These are phyloP conservation scores for Paulownia fortunei DNA, from an alignment of 257 asterid species.

Conservation along the genomic window DNA sequence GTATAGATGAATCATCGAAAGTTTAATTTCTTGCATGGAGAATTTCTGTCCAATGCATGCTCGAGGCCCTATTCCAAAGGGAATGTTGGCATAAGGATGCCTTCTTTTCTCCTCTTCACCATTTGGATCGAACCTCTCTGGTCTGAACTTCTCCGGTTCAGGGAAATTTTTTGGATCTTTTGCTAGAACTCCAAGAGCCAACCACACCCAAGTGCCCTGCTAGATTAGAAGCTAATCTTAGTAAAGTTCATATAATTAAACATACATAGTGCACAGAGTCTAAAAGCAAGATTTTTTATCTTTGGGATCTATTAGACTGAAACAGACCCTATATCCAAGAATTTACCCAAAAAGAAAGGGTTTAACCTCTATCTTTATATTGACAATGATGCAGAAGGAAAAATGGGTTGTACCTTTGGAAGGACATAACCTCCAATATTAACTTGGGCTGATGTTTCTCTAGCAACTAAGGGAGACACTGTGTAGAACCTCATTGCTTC, in stretches of 20 bases:
- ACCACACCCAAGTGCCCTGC: constrained; percentile 99
- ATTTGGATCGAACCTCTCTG: constrained; percentile 91
- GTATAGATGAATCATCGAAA: constrained; percentile 75
- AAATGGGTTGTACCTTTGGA: constrained; percentile 65
- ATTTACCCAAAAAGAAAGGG: no score
- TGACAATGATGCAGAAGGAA: not conserved
- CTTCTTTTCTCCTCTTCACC: constrained; percentile 86
- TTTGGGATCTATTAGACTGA: not conserved
- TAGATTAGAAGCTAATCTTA: constrained; percentile 10
- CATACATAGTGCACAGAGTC: no score
- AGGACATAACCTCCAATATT: constrained; percentile 84
- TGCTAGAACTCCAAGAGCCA: constrained; percentile 90
- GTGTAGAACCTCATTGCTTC: constrained; percentile 92
- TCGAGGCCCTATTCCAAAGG: constrained; percentile 96
- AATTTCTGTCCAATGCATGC: constrained; percentile 92
- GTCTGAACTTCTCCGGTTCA: constrained; percentile 85
- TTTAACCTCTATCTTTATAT: not conserved
- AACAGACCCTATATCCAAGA: no score
- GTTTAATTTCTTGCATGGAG: constrained; percentile 85
- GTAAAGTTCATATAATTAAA: no score
- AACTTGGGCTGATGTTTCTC: constrained; percentile 83
- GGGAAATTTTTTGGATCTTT: constrained; percentile 87
- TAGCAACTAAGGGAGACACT: constrained; percentile 89
- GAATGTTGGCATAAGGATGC: constrained; percentile 92
- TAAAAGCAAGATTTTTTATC: not conserved